Base-by-base conservation (phyloP, 305 asterid species). In the Rubia peregrina region DNA sequence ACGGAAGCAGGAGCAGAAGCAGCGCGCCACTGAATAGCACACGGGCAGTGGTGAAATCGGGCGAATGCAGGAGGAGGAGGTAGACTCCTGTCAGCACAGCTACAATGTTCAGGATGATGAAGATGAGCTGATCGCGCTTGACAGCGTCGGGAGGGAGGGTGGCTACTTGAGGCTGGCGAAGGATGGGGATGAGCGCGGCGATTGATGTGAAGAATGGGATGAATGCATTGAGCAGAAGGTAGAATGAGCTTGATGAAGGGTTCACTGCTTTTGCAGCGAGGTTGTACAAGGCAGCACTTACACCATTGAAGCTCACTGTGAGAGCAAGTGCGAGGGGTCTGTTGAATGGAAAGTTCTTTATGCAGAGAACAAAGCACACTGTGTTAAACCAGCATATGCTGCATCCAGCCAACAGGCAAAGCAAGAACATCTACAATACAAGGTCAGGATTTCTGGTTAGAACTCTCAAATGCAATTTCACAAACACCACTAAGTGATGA, bases 331-430 rank as follows among this genome's bases (percentile, higher is more conserved):
- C 96, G 10, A 90, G 89, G 0, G 98, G 96, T 72, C 82, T 79
- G 48, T 77, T 83, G 9, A 82, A 74, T 0, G 96, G 95, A 83
- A 92, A 92, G 63, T 88, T 88, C 74, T 75, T 86, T 64, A 90
- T 81, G 88, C 98, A 92, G 21, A 92, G 96, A 55, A 92, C 92
- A 71, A 82, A 92, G 76, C 98, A 89, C 8, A 92, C 90, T 12
- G 98, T 92, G 61, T 92, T 92, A 79, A 92, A 92, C 98, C 98
- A 92, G 72, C 92, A 87, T 41, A 92, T 90, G 91, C 98, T 92
- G 78, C 86, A 78, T 67, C 98, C 96, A 36, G 89, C 86, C 78
- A 92, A 77, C 63, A 92, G 83, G 84, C 98, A 90, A 40, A 90
- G 85, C 48, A 87, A 42, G 70, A 90, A 85, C 12, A 92, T 89